Base-by-base conservation (phyloP, 176 grass and related monocot genomes). In the Dactylis glomerata region DNA sequence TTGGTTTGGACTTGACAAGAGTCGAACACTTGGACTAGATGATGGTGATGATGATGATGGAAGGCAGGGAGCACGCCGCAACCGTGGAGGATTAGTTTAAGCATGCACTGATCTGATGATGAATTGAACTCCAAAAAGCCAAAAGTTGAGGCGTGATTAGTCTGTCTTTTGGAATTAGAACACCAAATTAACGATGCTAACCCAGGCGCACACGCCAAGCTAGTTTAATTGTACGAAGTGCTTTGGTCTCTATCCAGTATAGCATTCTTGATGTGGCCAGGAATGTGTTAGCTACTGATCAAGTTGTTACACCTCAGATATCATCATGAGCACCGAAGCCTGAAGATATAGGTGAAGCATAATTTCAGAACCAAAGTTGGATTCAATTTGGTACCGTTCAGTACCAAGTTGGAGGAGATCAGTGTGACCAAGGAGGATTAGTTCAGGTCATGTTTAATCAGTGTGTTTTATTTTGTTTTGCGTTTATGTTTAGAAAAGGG, bases 21-120 rank as follows among this genome's bases (percentile, higher is more conserved):
- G 62, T 14, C 20, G 12, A 7, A 22, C 50, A 32, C 14, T 64
- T 46, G 24, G 71, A 74, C 41, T 17, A 4, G 13, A 73, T 24
- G 70, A 73, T 27, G 70, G 15, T 5, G 68, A 3, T 9, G 44
- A 71, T 2, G 69, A 56, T 6, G 68, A 23, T 56, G 57, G 58
- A 31, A 33, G 42, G 42, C 28, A 72, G 75, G 78, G 84, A 86
- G 80, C 86, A 89, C 83, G 92, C 80, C 89, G 83, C 89, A 78
- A 79, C 68, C 44, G 76, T 73, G 82, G 67, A 79, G 33, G 36
- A 81, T 68, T 87, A 82, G 80, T 82, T 91, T 91, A 56, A 63
- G 57, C 76, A 50, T 17, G 74, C 69, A 47, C 67, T 70, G 5
- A 14, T 45, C 68, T 72, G 68, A 73, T 50, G 71, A 74, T 74